Conservation (phyloP, 106 monocot genomes). For the Ottelia alismoides region DNA sequence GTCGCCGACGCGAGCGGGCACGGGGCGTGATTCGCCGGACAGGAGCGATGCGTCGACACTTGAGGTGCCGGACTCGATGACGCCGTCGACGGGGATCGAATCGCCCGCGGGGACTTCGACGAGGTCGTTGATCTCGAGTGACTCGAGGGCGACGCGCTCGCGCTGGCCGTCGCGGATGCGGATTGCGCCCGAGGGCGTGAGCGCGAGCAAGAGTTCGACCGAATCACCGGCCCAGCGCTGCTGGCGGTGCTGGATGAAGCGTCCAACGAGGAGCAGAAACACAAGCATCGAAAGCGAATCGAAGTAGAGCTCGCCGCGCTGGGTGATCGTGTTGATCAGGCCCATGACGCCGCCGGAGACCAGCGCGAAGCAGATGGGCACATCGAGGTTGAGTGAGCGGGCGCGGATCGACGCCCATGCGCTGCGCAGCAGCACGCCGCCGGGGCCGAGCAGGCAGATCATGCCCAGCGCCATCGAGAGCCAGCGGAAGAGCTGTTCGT, state of each 20-base stretch:
- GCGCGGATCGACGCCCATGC: neutral
- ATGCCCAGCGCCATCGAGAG: neutral
- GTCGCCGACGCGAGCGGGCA: neutral
- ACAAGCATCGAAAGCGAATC: neutral
- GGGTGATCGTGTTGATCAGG: neutral
- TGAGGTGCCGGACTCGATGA: neutral
- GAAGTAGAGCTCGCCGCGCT: neutral
- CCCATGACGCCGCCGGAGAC: too few relatives aligned
- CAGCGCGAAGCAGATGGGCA: neutral
- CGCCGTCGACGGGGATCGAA: neutral
- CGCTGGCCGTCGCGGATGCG: neutral
- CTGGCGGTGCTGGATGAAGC: neutral
- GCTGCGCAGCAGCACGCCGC: neutral
- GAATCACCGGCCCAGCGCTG: neutral
- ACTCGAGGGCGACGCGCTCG: neutral
- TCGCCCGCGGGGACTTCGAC: neutral
- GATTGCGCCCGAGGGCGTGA: neutral
- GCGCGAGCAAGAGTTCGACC: neutral
- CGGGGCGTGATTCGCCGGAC: neutral
- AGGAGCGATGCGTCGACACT: neutral
- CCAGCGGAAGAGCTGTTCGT: neutral
- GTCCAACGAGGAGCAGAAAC: neutral
- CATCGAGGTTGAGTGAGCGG: neutral
- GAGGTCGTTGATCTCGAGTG: neutral
- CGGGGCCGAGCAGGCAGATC: neutral